Base-by-base conservation (phyloP, 78 protist species). In the Dictyostelium capitatum region DNA sequence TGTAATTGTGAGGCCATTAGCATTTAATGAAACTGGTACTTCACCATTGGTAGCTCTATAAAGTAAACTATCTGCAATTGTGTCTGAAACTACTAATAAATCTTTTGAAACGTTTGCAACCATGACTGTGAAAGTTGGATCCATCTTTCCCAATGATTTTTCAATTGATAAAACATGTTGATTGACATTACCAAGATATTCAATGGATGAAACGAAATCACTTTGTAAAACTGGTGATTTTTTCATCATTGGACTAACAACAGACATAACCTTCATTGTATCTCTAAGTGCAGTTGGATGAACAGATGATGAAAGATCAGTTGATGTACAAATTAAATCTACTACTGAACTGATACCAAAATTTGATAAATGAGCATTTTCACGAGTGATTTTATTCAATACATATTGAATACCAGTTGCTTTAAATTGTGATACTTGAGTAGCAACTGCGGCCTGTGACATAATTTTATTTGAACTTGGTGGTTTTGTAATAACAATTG, bases 1-100 rank as follows among this genome's bases (percentile, higher is more conserved):
- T 43, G 93, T 53, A 62, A 87, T 74, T 2, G 93, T 64, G n/a
- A 87, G 50, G 37, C 93, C 93, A 1, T 87, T 64, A 30, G 8
- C 75, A 47, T 30, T 19, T 37, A 37, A 37, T 17, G 84, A 23
- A 7, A 87, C 50, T 37, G 84, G 53, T 12, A 77, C 79, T 65
- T 87, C 93, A 50, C 93, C 93, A 51, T 25, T 51, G 1, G 56
- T 20, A 0, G 59, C 5, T 41, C 84, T 48, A 15, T 23, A 37
- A 3, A 87, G 79, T 6, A 87, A 3, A 23, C 83, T 84, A 51
- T 48, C 48, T 14, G 93, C 93, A 14, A 87, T n/a, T 25, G 69
- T n/a, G 37, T 56, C 20, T 0, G 93, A 65, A 23, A 62, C 54
- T 0, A 50, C 57, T 17, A 87, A 7, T 43, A 73, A 43, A 14